These are phyloP conservation scores for Comarum palustre DNA, from an alignment of 306 rosid genomes.

Conservation along the genomic window DNA sequence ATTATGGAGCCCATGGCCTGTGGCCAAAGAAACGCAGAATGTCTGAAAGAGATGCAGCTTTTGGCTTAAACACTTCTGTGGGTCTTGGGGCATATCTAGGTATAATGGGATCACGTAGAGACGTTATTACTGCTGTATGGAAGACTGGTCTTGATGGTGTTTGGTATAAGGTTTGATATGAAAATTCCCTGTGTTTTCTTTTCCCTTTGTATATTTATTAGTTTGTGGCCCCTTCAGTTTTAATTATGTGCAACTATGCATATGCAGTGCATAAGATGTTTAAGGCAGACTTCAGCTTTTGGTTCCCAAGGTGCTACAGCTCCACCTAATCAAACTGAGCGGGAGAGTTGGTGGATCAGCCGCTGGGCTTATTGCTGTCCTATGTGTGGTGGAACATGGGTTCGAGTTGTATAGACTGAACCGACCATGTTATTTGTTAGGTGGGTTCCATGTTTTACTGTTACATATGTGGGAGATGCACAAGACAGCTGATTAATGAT, in stretches of 20 bases:
- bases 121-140: constrained; percentile 94
- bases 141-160: constrained; percentile 96
- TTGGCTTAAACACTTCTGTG: constrained; percentile 91
- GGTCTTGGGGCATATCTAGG: constrained; percentile 96
- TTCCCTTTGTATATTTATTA: neutral
- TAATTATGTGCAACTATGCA: constrained; percentile 13
- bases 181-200: constrained; percentile 18
- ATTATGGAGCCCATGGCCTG: constrained; percentile 58
- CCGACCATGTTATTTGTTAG: neutral
- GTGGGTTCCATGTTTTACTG: neutral
- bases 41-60: constrained; percentile 99
- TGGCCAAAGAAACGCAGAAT: constrained; percentile 99
- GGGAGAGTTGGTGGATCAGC: constrained; percentile 93
- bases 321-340: constrained; percentile 51
- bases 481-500: neutral
- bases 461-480: neutral
- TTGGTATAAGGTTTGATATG: constrained; percentile 84
- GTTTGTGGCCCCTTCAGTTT: neutral
- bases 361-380: constrained; percentile 98
- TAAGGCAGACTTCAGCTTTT: constrained; percentile 93
- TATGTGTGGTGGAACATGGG: constrained; percentile 99
- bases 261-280: constrained; percentile 91
- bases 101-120: constrained; percentile 99
- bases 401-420: constrained; percentile 69
- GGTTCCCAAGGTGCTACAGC: constrained; percentile 55